These are phyloP conservation scores for Ganoderma meredithae DNA, from an alignment of 1,284 basidiomycete species.

Conservation along the genomic window DNA sequence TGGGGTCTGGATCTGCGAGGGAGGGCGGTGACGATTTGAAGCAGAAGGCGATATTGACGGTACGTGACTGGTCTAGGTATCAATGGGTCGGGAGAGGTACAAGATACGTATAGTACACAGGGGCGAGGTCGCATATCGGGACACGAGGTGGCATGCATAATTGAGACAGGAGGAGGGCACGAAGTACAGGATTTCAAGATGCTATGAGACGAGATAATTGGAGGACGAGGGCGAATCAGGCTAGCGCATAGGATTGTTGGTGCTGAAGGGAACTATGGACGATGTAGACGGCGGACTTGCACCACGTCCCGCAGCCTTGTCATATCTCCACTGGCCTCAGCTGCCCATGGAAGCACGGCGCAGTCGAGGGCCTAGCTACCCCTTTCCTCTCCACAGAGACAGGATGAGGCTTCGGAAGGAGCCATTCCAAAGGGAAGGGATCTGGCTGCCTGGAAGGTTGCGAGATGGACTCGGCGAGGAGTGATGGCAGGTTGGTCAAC, in stretches of 20 bases:
- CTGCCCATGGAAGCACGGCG: slow-evolving; percentile 1
- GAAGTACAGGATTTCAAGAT: no score
- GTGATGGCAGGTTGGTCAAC: no score
- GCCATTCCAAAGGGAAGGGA: not conserved
- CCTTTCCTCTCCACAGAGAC: not conserved
- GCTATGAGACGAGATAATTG: no score
- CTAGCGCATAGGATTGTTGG: not conserved
- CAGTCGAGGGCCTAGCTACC: not conserved
- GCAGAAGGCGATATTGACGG: no score
- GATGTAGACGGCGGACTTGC: not conserved
- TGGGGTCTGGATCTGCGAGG: no score
- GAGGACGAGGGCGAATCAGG: not conserved
- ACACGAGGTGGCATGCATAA: no score
- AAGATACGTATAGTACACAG: no score
- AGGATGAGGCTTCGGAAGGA: not conserved
- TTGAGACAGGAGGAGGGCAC: no score
- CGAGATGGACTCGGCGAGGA: not conserved
- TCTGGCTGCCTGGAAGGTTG: not conserved
- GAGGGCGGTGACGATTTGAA: no score
- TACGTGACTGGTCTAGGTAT: no score
- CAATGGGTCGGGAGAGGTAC: no score
- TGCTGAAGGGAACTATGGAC: not conserved
- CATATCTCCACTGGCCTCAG: not conserved
- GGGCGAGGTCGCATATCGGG: no score
- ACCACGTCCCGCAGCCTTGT: not conserved